Evolutionary conservation across 2,329 filamentous ascomycete genomes (phyloP).

Genomic region (Xylariaceae sp.): DNA sequence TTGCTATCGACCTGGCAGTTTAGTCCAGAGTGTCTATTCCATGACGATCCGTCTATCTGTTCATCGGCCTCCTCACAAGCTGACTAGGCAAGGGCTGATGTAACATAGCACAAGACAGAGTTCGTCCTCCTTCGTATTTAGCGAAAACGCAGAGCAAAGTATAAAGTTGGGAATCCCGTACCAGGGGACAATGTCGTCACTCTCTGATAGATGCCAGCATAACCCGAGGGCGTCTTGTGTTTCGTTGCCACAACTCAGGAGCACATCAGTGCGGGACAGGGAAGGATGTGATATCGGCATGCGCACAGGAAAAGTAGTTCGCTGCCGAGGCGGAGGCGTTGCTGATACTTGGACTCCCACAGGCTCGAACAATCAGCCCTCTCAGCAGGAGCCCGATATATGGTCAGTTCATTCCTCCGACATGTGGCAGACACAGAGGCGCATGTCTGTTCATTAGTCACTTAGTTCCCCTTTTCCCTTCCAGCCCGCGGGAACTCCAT

Average conservation of each 20-base stretch:
- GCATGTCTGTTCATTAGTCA: constrained; percentile 4
- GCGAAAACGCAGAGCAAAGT: constrained; percentile 11
- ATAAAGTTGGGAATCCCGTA: not conserved
- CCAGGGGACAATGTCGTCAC: constrained; percentile 1
- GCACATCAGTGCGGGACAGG: too few species aligned
- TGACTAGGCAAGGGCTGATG: not conserved
- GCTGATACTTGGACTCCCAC: constrained; percentile 1
- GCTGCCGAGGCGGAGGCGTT: not conserved
- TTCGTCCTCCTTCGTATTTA: not conserved
- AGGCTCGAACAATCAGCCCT: constrained; percentile 2
- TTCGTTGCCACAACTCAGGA: too few species aligned
- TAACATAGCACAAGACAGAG: not conserved
- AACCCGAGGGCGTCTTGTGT: constrained; percentile 5
- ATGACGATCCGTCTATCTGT: constrained; percentile 1
- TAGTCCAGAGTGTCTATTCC: constrained; percentile 8
- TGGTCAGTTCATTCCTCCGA: constrained; percentile 6
- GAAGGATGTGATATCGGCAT: too few species aligned
- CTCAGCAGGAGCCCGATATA: constrained; percentile 5
- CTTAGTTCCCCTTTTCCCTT: constrained; percentile 6
- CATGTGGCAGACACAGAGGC: constrained; percentile 9
- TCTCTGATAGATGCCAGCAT: too few species aligned
- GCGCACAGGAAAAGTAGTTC: constrained; percentile 1
- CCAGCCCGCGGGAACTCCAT: constrained; percentile 11
- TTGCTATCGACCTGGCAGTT: constrained; percentile 9
- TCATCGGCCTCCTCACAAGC: constrained; percentile 4